Conservation (phyloP, 2,329 filamentous ascomycete genomes). For the Ophidiomyces ophidiicola region DNA sequence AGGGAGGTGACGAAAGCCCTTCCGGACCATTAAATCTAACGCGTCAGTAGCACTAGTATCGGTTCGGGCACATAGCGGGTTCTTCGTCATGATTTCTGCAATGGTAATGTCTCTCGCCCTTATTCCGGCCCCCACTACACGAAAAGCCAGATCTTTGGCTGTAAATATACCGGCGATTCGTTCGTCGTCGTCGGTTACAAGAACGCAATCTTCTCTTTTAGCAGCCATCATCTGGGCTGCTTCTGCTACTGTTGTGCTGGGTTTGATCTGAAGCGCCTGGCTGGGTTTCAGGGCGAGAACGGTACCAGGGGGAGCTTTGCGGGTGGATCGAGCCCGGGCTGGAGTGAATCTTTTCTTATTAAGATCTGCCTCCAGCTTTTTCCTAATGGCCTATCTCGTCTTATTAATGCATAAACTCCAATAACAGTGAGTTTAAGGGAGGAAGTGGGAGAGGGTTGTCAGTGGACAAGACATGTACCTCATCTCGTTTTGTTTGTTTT, state of each 20-base stretch:
- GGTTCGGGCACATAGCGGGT: constrained; percentile 90
- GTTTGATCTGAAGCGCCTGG: constrained; percentile 94
- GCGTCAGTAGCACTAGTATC: constrained; percentile 97
- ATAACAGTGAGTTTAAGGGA: constrained; percentile 3
- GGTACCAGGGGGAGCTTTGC: constrained; percentile 90
- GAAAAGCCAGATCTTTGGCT: constrained; percentile 94
- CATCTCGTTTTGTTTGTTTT: constrained; percentile 95
- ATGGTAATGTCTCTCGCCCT: constrained; percentile 87
- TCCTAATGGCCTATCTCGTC: constrained; percentile 67
- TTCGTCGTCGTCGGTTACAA: constrained; percentile 96
- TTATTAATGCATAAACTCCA: constrained; percentile 17
- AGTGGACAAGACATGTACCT: constrained; percentile 47
- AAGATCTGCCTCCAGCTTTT: constrained; percentile 93
- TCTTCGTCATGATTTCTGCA: constrained; percentile 99
- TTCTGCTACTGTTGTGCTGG: constrained; percentile 82
- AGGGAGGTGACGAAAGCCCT: constrained; percentile 91
- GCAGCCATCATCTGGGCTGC: constrained; percentile 97
- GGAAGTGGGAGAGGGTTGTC: not conserved
- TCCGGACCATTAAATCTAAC: constrained; percentile 92
- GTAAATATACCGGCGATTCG: constrained; percentile 98
- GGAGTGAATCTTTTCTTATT: constrained; percentile 88
- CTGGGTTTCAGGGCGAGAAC: constrained; percentile 92
- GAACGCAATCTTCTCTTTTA: constrained; percentile 93
- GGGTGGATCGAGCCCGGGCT: constrained; percentile 63
- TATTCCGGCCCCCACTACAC: constrained; percentile 80